A percentile compares a stretch with the other conserved stretches of the same genome.
Evolutionary conservation across 345 rosid species (phyloP).

Genomic region (Bretschneidera sinensis): DNA sequence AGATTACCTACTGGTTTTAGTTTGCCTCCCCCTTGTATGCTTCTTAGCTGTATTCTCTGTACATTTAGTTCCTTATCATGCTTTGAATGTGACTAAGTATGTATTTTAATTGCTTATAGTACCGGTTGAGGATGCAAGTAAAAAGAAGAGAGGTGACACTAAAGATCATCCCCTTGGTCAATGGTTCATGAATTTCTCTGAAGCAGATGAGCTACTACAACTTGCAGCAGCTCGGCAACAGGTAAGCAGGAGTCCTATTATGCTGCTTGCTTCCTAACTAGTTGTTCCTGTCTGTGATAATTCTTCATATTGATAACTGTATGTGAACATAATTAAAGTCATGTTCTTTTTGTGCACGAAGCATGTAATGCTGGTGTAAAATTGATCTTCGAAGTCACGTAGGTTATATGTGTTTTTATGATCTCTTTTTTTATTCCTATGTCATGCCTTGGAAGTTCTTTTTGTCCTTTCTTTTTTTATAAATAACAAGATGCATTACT

Average conservation of each 20-base stretch:
- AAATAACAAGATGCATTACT: too few relatives aligned
- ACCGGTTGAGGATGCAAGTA: conserved; percentile 36
- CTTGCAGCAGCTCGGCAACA: conserved; percentile 74
- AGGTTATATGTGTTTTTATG: too few relatives aligned
- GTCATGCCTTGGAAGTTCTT: too few relatives aligned
- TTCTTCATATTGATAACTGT: too few relatives aligned
- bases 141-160: conserved; percentile 53
- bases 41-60: conserved; percentile 7
- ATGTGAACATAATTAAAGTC: background rate
- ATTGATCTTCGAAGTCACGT: too few relatives aligned
- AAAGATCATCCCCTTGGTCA: conserved; percentile 54
- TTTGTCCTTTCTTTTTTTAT: too few relatives aligned
- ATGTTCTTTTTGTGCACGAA: background rate
- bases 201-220: conserved; percentile 65
- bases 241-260: conserved; percentile 29
- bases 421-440: too few relatives aligned
- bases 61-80: conserved; percentile 7
- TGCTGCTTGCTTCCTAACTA: conserved; percentile 2
- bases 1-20: conserved; percentile 53
- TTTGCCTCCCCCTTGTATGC: conserved; percentile 54
- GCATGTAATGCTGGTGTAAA: too few relatives aligned
- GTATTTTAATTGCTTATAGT: conserved; percentile 22
- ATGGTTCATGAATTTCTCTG: conserved; percentile 63
- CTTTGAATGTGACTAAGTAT: conserved; percentile 9
- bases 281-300: too few relatives aligned